phyloP scores from a whole-genome alignment of 441 rosid genomes.

The Eruca vesicaria region DNA sequence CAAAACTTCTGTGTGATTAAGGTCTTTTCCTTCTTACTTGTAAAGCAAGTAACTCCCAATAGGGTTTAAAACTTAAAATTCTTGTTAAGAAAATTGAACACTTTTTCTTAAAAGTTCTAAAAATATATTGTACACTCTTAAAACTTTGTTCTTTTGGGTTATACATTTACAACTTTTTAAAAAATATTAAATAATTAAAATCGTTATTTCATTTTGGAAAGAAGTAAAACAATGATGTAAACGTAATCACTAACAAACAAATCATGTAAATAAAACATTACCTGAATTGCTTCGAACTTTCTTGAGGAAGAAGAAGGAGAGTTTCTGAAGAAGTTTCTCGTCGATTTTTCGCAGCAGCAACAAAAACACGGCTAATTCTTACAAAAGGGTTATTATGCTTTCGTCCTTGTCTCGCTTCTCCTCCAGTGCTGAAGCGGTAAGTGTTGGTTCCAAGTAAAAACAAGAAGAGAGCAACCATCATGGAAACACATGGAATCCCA shows the following conservation, averaged over 20 bases:
- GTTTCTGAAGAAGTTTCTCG: conserved; percentile 36
- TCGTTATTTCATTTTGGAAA: not conserved
- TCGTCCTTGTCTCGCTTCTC: conserved; percentile 6
- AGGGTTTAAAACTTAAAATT: not conserved
- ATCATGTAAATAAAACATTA: conserved; percentile 1
- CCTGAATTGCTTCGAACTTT: conserved; percentile 44
- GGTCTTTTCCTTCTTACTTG: not conserved
- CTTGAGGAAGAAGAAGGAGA: conserved; percentile 24
- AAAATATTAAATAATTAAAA: not conserved
- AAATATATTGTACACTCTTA: too few relatives aligned
- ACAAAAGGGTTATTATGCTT: conserved; percentile 33
- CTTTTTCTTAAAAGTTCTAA: not conserved
- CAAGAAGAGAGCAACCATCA: conserved; percentile 37
- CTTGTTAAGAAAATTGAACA: not conserved
- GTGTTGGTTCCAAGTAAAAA: conserved; percentile 46
- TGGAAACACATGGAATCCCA: conserved; percentile 46
- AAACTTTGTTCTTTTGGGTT: not conserved
- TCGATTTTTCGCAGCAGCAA: conserved; percentile 41
- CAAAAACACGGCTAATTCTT: conserved; percentile 45
- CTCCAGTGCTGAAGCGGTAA: conserved; percentile 33
- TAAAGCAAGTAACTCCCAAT: not conserved
- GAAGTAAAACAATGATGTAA: not conserved
- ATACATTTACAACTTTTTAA: not conserved
- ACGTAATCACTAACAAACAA: not conserved
- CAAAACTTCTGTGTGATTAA: not conserved